Conservation (phyloP, 768 basidiomycete genomes). For the Termitomyces sp. region DNA sequence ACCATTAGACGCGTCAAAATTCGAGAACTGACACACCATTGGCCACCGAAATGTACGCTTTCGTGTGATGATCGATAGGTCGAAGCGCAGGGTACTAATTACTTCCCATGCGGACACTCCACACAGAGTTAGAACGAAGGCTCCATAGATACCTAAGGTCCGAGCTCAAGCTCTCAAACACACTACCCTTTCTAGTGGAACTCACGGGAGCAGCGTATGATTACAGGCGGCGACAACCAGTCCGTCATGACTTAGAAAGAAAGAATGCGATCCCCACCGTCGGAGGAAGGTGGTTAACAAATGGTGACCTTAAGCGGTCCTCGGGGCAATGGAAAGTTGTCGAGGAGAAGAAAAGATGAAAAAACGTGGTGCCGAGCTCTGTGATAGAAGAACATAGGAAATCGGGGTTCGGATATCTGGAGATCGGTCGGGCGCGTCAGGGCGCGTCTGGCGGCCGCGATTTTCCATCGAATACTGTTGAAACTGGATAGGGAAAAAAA, state of each 20-base stretch:
- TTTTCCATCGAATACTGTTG: neutral
- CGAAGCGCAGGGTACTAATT: constrained; percentile 22
- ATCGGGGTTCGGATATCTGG: neutral
- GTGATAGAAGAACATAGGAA: neutral
- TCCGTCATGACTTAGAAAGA: constrained; percentile 2
- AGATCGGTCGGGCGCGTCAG: neutral
- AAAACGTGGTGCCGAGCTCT: neutral
- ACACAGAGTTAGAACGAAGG: constrained; percentile 23
- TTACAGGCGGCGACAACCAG: constrained; percentile 23
- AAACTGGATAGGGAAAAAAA: neutral
- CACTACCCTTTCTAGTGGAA: neutral
- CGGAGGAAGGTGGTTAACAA: neutral
- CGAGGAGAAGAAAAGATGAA: neutral
- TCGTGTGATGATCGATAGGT: constrained; percentile 24
- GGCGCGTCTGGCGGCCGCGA: neutral
- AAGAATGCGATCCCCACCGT: neutral
- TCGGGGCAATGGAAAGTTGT: neutral
- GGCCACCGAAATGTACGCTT: constrained; percentile 27
- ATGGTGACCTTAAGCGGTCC: neutral
- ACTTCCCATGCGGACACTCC: constrained; percentile 29
- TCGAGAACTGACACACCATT: constrained; percentile 18
- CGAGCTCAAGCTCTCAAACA: neutral
- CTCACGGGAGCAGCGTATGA: constrained; percentile 23
- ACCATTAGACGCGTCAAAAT: neutral
- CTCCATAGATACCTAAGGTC: constrained; percentile 22